Evolutionary conservation across 2,329 filamentous ascomycete species (phyloP), one percentile per base, ranked within the genome.

Genomic region (Hypomyces rosellus): DNA sequence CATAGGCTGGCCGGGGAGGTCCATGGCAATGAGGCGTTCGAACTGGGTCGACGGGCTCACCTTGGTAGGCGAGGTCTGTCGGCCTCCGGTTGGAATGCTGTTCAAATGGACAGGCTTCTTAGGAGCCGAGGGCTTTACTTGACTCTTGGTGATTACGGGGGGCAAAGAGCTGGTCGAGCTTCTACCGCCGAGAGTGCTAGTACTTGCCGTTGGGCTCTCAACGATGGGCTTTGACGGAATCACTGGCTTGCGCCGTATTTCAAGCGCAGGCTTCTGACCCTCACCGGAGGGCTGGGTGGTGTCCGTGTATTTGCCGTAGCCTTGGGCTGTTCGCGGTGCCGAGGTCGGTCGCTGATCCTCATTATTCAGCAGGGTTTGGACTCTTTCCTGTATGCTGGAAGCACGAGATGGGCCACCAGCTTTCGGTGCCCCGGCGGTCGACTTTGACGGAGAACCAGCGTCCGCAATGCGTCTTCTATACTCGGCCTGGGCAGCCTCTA

Each of bases 321-420:
- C 92, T 56, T 91, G 85, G 1, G 91, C 91, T 1, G 89, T 96
- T 45, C 75, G 70, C 57, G 84, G 82, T 25, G 81, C 78, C 13
- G 72, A 70, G 1, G 77, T 64, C 1, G 75, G 69, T 56, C 76
- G 82, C 59, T 82, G 81, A 38, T 86, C 89, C 61, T 96, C 91
- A 54, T 84, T 85, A 54, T 84, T 85, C 14, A 99, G 73, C 45
- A 97, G 74, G 45, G 82, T 89, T 70, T 95, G 88, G 49, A 99
- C 89, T 56, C 92, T 85, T 63, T 88, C 90, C 65, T 97, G 90
- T 59, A 99, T 99, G 22, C 85, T 88, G n/a, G 84, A 80, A 15
- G 90, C 89, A 39, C 84, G 76, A 13, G 81, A 81, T 3, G 80
- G 69, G 44, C 77, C 74, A n/a, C 75, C 80, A 62, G 77, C 77